Evolutionary conservation across 2,329 filamentous ascomycete species (phyloP).

Genomic region (Daldinia sp.): DNA sequence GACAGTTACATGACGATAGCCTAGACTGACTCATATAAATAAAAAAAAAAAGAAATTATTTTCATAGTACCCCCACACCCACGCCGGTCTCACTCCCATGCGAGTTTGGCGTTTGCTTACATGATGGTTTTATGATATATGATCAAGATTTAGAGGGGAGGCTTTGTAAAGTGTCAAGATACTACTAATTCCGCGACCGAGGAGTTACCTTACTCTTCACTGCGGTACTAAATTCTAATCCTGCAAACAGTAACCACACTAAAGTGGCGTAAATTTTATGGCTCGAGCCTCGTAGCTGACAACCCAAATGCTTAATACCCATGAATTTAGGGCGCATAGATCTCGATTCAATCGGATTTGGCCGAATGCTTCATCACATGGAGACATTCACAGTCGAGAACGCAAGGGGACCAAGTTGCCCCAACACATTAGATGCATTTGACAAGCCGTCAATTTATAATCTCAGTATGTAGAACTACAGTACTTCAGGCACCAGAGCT

Average conservation of each 20-base stretch:
- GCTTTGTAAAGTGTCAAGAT: background rate
- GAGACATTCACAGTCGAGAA: conserved; percentile 9
- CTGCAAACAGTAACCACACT: background rate
- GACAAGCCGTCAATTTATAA: background rate
- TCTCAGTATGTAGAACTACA: background rate
- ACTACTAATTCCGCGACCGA: conserved; percentile 3
- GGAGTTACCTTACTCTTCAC: background rate
- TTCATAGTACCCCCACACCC: background rate
- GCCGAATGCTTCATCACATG: conserved; percentile 9
- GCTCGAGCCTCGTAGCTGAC: conserved; percentile 6
- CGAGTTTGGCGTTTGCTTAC: conserved; percentile 18
- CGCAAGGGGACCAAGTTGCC: conserved; percentile 17
- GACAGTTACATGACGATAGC: background rate
- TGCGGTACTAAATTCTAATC: background rate
- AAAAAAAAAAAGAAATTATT: background rate
- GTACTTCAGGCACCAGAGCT: background rate
- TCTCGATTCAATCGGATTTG: conserved; percentile 1
- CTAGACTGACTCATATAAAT: background rate
- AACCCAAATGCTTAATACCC: background rate
- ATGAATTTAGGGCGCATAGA: background rate
- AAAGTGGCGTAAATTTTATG: conserved; percentile 8
- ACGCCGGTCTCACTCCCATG: conserved; percentile 14
- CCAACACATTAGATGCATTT: background rate
- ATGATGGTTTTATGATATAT: conserved; percentile 4
- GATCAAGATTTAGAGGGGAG: conserved; percentile 1